These are phyloP conservation scores for Microbotryum intermedium DNA, from an alignment of 1,284 basidiomycete genomes.

Conservation along the genomic window DNA sequence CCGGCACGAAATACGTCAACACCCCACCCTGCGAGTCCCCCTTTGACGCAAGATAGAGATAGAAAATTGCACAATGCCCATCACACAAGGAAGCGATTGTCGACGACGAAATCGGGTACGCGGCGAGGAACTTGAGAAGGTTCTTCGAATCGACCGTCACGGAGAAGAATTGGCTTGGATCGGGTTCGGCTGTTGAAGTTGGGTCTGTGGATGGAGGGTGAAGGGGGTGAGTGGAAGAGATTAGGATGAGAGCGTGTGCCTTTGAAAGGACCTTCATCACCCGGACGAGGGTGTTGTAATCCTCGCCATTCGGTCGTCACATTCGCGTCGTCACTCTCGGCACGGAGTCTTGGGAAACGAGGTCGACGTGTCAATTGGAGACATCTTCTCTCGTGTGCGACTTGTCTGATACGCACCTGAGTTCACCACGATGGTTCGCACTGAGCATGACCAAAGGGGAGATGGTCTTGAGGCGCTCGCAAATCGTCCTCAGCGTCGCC, in stretches of 20 bases:
- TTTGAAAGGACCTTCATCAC: slow-evolving; percentile 9
- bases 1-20: slow-evolving; percentile 28
- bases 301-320: slow-evolving; percentile 37
- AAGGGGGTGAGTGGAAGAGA: background rate
- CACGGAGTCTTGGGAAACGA: slow-evolving; percentile 10
- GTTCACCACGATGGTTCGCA: slow-evolving; percentile 23
- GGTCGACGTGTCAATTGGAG: background rate
- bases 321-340: slow-evolving; percentile 28
- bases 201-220: background rate
- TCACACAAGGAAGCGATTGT: slow-evolving; percentile 37
- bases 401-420: slow-evolving; percentile 4
- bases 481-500: slow-evolving; percentile 34
- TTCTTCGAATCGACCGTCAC: slow-evolving; percentile 37
- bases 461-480: slow-evolving; percentile 36
- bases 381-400: no score
- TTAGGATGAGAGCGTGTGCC: background rate
- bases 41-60: slow-evolving; percentile 34
- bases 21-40: slow-evolving; percentile 32
- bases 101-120: slow-evolving; percentile 34
- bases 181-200: slow-evolving; percentile 8
- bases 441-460: slow-evolving; percentile 22
- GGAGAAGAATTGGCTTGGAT: slow-evolving; percentile 20
- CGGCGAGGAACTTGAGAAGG: slow-evolving; percentile 36
- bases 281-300: slow-evolving; percentile 31
- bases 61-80: slow-evolving; percentile 38